Evolutionary conservation across 202 grass and related monocot species (phyloP).

Genomic region (Bolboschoenoplectus hybrid): DNA sequence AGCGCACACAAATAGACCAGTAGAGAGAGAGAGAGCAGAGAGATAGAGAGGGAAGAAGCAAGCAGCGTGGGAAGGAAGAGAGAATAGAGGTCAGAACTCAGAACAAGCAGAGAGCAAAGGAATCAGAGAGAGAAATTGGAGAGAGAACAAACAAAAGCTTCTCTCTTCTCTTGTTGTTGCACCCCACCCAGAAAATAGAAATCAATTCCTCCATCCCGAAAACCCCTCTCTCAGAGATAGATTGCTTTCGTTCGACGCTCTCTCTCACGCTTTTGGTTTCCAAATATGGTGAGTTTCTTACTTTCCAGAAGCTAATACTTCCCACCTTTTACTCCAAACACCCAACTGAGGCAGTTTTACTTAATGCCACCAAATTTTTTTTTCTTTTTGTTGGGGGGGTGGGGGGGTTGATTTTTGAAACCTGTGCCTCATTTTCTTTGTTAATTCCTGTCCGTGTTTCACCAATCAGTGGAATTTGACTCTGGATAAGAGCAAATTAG

Average conservation of each 20-base stretch:
- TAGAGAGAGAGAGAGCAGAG: neutral
- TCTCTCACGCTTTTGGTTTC: constrained; percentile 35
- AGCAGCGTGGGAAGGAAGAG: constrained; percentile 28
- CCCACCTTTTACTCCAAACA: constrained; percentile 16
- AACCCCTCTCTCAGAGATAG: constrained; percentile 37
- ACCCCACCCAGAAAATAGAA: neutral
- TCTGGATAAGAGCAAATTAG: constrained; percentile 36
- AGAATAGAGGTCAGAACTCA: neutral
- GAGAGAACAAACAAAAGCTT: constrained; percentile 23
- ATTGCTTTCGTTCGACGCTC: constrained; percentile 28
- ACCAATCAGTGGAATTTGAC: constrained; percentile 24
- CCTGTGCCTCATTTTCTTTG: constrained; percentile 29
- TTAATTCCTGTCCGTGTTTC: constrained; percentile 30
- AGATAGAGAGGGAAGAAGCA: neutral
- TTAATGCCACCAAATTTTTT: constrained; percentile 8
- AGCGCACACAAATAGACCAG: constrained; percentile 18
- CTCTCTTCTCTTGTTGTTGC: neutral
- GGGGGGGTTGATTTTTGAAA: neutral
- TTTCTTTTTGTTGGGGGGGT: neutral
- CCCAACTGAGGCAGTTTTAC: constrained; percentile 17
- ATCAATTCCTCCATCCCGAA: constrained; percentile 43
- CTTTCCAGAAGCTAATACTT: constrained; percentile 14
- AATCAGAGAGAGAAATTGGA: constrained; percentile 28
- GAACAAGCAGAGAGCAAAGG: constrained; percentile 30
- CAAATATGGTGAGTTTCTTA: constrained; percentile 38